Evolutionary conservation across 2,329 filamentous ascomycete species (phyloP).

Genomic region (Zasmidium cellare): DNA sequence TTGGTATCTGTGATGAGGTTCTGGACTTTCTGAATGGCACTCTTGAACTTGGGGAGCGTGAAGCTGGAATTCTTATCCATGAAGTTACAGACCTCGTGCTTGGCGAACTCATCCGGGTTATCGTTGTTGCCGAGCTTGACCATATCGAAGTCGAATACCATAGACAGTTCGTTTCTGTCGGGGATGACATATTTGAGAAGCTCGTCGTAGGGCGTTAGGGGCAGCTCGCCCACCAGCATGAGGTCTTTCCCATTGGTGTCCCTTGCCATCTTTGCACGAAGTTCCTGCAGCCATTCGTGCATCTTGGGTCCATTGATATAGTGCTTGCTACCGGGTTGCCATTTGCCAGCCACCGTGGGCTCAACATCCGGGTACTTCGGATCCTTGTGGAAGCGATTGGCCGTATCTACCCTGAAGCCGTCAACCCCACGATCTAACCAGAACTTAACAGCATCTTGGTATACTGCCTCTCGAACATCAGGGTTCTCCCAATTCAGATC

Average conservation of each 20-base stretch:
- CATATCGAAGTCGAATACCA: slow-evolving; percentile 73
- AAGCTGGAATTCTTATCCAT: slow-evolving; percentile 31
- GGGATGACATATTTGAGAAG: slow-evolving; percentile 56
- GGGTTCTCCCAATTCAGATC: slow-evolving; percentile 84
- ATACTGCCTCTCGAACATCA: slow-evolving; percentile 67
- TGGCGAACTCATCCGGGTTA: slow-evolving; percentile 25
- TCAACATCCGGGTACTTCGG: slow-evolving; percentile 26
- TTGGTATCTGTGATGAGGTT: slow-evolving; percentile 56
- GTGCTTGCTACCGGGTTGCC: slow-evolving; percentile 23
- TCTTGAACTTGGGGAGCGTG: slow-evolving; percentile 26
- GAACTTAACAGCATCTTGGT: slow-evolving; percentile 59
- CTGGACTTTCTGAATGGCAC: slow-evolving; percentile 25
- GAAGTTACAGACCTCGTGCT: slow-evolving; percentile 27
- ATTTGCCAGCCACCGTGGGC: slow-evolving; percentile 18
- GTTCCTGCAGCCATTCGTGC: slow-evolving; percentile 50
- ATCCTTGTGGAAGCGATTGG: slow-evolving; percentile 29
- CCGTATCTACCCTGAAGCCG: slow-evolving; percentile 40
- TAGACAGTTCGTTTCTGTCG: slow-evolving; percentile 60
- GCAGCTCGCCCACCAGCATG: slow-evolving; percentile 57
- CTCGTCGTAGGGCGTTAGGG: slow-evolving; percentile 48
- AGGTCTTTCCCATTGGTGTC: slow-evolving; percentile 30
- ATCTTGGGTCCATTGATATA: slow-evolving; percentile 41
- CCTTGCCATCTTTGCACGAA: slow-evolving; percentile 30
- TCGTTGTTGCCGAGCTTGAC: slow-evolving; percentile 47
- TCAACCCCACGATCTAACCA: slow-evolving; percentile 72